Evolutionary conservation across 2,329 filamentous ascomycete species (phyloP).

Genomic region (Ascochyta clinopodiicola): DNA sequence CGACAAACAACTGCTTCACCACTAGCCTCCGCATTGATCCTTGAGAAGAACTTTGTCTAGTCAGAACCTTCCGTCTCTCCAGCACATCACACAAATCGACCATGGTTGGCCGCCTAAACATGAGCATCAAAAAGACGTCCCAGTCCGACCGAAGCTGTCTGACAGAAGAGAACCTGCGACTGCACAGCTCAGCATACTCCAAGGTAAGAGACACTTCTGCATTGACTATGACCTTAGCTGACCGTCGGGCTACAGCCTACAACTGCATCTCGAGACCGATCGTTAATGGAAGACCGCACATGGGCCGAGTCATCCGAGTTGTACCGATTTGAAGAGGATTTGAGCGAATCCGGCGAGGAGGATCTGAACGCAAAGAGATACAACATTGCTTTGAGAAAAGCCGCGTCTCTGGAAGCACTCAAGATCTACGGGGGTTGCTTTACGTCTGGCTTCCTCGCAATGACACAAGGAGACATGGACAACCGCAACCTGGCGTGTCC

Average conservation of each 20-base stretch:
- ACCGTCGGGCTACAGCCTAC: conserved; percentile 17
- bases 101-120: conserved; percentile 13
- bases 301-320: conserved; percentile 19
- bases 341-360: conserved; percentile 31
- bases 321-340: conserved; percentile 29
- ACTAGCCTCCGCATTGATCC: not conserved
- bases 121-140: conserved; percentile 8
- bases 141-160: conserved; percentile 18
- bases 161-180: conserved; percentile 42
- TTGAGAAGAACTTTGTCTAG: not conserved
- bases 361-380: conserved; percentile 24
- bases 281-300: conserved; percentile 26
- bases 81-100: conserved; percentile 9
- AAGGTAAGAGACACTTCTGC: conserved; percentile 27
- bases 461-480: conserved; percentile 33
- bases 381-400: conserved; percentile 30
- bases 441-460: conserved; percentile 39
- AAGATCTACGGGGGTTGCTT: conserved; percentile 43
- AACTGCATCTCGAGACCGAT: conserved; percentile 14
- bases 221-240: conserved; percentile 1
- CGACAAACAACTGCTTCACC: not conserved
- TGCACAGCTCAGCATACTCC: conserved; percentile 33
- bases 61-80: conserved; percentile 6
- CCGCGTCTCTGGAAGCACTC: conserved; percentile 38
- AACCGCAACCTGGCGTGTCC: conserved; percentile 22